These are phyloP conservation scores for Dissoconium aciculare DNA, from an alignment of 2,329 filamentous ascomycete species.

Conservation along the genomic window DNA sequence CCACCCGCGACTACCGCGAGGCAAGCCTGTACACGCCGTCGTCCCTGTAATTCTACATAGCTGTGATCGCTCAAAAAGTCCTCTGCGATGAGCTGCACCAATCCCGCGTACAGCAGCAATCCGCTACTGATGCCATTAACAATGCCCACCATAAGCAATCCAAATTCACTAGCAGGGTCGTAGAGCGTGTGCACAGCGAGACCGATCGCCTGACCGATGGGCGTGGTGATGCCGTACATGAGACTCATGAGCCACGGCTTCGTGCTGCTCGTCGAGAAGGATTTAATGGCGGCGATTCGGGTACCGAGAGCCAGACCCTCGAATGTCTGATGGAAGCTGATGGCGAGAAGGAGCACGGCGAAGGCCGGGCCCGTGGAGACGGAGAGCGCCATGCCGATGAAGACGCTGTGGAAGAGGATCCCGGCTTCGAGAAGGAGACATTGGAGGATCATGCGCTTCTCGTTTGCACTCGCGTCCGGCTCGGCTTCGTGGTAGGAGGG, in stretches of 20 bases:
- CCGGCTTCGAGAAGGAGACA: constrained; percentile 62
- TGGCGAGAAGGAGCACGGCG: constrained; percentile 51
- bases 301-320: constrained; percentile 55
- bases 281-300: constrained; percentile 53
- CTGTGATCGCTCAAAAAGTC: constrained; percentile 47
- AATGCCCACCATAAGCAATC: constrained; percentile 35
- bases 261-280: constrained; percentile 54
- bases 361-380: constrained; percentile 52
- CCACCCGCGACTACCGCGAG: constrained; percentile 45
- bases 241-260: constrained; percentile 60
- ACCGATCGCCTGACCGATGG: constrained; percentile 36
- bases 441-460: constrained; percentile 53
- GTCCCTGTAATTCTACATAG: constrained; percentile 44
- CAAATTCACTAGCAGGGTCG: constrained; percentile 34
- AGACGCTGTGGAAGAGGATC: constrained; percentile 65
- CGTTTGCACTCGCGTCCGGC: constrained; percentile 19
- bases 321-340: constrained; percentile 58
- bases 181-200: constrained; percentile 36
- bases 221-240: constrained; percentile 45
- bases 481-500: constrained; percentile 4
- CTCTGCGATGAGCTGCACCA: constrained; percentile 37
- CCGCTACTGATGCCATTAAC: constrained; percentile 37
- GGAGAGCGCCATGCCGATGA: constrained; percentile 58
- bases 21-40: constrained; percentile 46
- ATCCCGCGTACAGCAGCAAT: constrained; percentile 34